Percentiles rank a stretch among this genome's conserved stretches.
phyloP scores from a whole-genome alignment of 805 yeast species.

The Saturnispora diversa region DNA sequence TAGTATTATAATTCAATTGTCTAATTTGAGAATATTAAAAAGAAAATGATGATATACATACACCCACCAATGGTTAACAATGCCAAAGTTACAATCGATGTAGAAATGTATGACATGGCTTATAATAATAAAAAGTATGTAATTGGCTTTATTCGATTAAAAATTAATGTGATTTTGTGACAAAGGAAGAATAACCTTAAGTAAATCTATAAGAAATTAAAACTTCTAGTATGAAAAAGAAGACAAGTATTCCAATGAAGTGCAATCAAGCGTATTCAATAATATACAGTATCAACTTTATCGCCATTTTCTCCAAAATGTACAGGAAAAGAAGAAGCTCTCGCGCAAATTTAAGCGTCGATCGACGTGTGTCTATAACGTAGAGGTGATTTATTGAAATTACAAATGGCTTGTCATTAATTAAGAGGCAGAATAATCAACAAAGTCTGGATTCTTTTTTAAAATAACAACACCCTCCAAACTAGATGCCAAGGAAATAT shows the following conservation, averaged over 20 bases:
- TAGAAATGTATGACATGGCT: conserved; percentile 10
- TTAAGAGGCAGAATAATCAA: conserved; percentile 37
- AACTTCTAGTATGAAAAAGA: too few relatives aligned
- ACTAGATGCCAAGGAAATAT: conserved; percentile 68
- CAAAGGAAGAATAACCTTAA: not conserved
- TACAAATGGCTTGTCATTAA: not conserved
- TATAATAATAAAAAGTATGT: not conserved
- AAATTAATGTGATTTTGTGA: not conserved
- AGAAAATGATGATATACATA: conserved; percentile 49
- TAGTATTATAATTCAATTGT: not conserved
- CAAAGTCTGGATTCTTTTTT: conserved; percentile 80
- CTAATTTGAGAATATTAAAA: too few relatives aligned
- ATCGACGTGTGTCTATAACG: not conserved
- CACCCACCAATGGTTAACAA: conserved; percentile 23
- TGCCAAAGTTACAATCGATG: conserved; percentile 12
- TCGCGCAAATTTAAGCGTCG: not conserved
- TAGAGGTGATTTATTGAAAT: too few relatives aligned
- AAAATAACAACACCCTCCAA: conserved; percentile 91
- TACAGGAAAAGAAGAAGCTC: not conserved
- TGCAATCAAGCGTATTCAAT: too few relatives aligned
- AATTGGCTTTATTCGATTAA: not conserved
- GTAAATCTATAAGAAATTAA: too few relatives aligned
- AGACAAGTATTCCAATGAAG: too few relatives aligned
- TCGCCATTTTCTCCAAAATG: not conserved
- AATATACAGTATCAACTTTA: too few relatives aligned